Conservation (phyloP, 257 asterid species). For the Jaltomata sinuosa region DNA sequence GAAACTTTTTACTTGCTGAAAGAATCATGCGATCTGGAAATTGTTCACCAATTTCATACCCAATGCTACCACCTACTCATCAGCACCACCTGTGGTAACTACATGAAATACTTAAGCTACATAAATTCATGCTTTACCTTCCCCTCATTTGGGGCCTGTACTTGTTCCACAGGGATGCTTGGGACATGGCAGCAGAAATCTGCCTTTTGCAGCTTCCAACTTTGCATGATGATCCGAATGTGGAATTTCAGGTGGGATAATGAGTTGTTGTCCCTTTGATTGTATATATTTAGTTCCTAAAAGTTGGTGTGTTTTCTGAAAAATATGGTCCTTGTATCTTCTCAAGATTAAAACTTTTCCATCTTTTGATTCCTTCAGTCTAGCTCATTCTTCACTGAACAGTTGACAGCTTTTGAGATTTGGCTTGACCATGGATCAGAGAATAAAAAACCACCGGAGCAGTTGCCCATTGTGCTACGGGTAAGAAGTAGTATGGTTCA, state of each 20-base stretch:
- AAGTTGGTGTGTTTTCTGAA: neutral
- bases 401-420: conserved; percentile 93
- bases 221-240: conserved; percentile 79
- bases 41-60: conserved; percentile 92
- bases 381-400: conserved; percentile 68
- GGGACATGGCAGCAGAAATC: conserved; percentile 99
- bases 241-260: conserved; percentile 74
- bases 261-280: neutral
- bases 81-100: conserved; percentile 96
- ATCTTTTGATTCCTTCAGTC: conserved; percentile 40
- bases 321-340: neutral
- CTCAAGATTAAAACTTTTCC: neutral
- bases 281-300: neutral
- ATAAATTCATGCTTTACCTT: neutral
- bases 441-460: conserved; percentile 88
- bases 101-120: neutral
- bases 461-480: conserved; percentile 98
- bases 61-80: conserved; percentile 89
- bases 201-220: conserved; percentile 96
- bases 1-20: conserved; percentile 94
- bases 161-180: conserved; percentile 75
- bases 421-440: conserved; percentile 99
- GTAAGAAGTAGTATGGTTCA: conserved; percentile 18
- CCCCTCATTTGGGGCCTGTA: neutral
- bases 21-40: conserved; percentile 98